A percentile compares a stretch with the other conserved stretches of the same genome.
Evolutionary conservation across 805 yeast genomes (phyloP).

Genomic region (Metschnikowia lunata): DNA sequence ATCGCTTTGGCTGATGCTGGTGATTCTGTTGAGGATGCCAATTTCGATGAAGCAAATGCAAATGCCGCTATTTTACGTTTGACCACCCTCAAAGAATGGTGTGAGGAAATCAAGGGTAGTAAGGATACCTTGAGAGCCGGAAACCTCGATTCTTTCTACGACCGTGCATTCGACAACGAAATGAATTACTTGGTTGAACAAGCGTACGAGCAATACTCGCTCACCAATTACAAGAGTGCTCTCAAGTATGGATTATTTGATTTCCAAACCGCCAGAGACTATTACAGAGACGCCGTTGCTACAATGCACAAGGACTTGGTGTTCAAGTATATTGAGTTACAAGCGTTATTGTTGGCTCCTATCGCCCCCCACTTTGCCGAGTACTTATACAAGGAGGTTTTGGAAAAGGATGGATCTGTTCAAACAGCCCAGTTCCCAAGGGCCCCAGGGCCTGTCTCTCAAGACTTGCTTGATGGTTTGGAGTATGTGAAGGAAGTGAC

Average conservation of each 20-base stretch:
- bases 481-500: slow-evolving; percentile 74
- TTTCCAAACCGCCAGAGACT: slow-evolving; percentile 92
- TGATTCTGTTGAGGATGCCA: slow-evolving; percentile 95
- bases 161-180: slow-evolving; percentile 88
- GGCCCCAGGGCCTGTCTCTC: slow-evolving; percentile 62
- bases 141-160: slow-evolving; percentile 61
- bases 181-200: slow-evolving; percentile 77
- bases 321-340: slow-evolving; percentile 77
- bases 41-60: slow-evolving; percentile 93
- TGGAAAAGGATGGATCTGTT: slow-evolving; percentile 61
- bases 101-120: slow-evolving; percentile 65
- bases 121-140: slow-evolving; percentile 48
- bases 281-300: slow-evolving; percentile 75
- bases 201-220: slow-evolving; percentile 64
- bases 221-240: slow-evolving; percentile 81
- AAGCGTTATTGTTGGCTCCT: slow-evolving; percentile 81
- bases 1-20: slow-evolving; percentile 98
- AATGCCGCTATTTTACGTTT: slow-evolving; percentile 95
- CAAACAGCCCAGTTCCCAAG: slow-evolving; percentile 80
- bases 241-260: slow-evolving; percentile 90
- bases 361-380: slow-evolving; percentile 96
- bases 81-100: slow-evolving; percentile 91
- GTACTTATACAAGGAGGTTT: slow-evolving; percentile 77
- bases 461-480: slow-evolving; percentile 60
- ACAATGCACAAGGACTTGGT: slow-evolving; percentile 84